Conservation (phyloP, 2,329 filamentous ascomycete genomes). For the Ascochyta fabae region DNA sequence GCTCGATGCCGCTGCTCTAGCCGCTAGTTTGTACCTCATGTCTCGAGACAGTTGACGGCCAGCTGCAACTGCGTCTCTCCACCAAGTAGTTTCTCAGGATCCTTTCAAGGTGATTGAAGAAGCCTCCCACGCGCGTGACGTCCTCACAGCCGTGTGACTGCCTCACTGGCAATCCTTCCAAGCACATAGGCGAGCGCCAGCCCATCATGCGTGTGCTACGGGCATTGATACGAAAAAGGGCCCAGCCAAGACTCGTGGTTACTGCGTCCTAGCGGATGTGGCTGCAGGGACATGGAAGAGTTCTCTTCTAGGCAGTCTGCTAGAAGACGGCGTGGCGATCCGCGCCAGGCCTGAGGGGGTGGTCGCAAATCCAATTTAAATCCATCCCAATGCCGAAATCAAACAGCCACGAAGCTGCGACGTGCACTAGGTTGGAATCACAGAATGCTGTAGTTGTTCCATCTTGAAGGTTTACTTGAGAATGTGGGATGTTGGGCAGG, state of each 20-base stretch:
- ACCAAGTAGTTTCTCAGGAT: neutral
- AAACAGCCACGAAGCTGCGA: neutral
- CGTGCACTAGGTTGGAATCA: neutral
- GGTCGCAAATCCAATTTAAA: constrained; percentile 13
- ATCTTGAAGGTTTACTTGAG: neutral
- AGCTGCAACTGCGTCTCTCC: constrained; percentile 4
- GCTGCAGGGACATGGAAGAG: constrained; percentile 21
- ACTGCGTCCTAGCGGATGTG: constrained; percentile 25
- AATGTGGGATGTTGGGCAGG: neutral
- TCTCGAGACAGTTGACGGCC: constrained; percentile 8
- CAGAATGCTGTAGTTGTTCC: neutral
- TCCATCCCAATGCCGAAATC: neutral
- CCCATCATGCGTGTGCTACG: constrained; percentile 21
- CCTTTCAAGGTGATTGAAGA: neutral
- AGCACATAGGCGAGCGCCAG: constrained; percentile 26
- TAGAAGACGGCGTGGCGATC: constrained; percentile 11
- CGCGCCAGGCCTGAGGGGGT: constrained; percentile 8
- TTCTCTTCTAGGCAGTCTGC: constrained; percentile 9
- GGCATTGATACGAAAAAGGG: constrained; percentile 17
- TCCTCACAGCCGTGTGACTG: constrained; percentile 21
- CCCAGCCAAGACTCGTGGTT: constrained; percentile 23
- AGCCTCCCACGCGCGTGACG: constrained; percentile 2
- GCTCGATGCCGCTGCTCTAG: constrained; percentile 6
- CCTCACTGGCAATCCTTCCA: constrained; percentile 22
- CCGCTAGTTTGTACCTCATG: constrained; percentile 12